Conservation (phyloP, 83 land plant species). For the Diphasiastrum complanatum region DNA sequence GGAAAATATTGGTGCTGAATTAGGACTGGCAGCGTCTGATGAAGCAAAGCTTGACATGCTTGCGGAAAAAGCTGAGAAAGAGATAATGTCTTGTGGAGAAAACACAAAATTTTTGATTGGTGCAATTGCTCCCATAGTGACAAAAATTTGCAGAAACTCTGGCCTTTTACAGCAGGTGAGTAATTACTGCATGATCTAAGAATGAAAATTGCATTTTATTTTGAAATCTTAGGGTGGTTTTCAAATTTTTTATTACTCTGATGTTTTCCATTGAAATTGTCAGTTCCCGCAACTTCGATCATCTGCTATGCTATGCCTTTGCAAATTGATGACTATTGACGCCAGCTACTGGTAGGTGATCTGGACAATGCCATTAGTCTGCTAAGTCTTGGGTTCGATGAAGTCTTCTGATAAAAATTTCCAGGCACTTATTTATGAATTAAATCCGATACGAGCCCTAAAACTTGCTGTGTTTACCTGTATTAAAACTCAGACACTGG, state of each 20-base stretch:
- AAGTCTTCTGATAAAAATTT: too few species aligned
- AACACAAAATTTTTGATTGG: conserved; percentile 60
- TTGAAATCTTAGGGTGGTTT: neutral
- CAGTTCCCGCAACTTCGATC: conserved; percentile 86
- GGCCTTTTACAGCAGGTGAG: conserved; percentile 72
- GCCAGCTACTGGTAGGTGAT: conserved; percentile 73
- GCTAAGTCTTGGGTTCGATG: neutral
- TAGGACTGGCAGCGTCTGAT: conserved; percentile 89
- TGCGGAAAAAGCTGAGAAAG: conserved; percentile 73
- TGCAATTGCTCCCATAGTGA: conserved; percentile 68
- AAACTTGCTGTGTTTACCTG: too few species aligned
- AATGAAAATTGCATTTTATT: neutral
- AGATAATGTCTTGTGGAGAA: conserved; percentile 62
- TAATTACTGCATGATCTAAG: neutral
- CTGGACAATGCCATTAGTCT: neutral
- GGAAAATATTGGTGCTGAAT: conserved; percentile 66
- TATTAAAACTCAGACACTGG: too few species aligned
- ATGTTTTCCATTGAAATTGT: conserved; percentile 1
- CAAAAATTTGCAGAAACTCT: conserved; percentile 78
- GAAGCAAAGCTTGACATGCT: conserved; percentile 72
- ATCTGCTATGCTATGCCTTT: conserved; percentile 81
- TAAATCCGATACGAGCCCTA: too few species aligned
- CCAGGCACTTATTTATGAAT: too few species aligned
- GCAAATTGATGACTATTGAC: conserved; percentile 93
- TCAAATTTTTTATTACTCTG: neutral